Conservation (phyloP, 192 early-diverging fungal genomes). For the Linnemannia zychae region DNA sequence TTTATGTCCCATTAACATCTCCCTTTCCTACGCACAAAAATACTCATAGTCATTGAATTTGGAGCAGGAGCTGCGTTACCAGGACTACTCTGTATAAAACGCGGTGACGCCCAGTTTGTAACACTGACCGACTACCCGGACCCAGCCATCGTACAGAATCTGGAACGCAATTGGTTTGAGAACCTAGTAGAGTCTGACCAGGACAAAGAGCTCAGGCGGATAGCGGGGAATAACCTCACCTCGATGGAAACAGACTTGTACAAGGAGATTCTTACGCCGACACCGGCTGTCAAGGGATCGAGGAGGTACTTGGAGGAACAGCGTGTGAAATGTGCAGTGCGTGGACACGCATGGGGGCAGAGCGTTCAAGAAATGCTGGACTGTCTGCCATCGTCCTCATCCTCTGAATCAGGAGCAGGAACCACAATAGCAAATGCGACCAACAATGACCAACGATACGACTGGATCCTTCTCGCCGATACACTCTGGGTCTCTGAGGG, state of each 20-base stretch:
- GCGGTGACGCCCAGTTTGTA: slow-evolving; percentile 25
- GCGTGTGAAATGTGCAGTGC: slow-evolving; percentile 39
- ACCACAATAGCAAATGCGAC: neutral
- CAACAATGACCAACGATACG: neutral
- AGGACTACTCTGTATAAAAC: slow-evolving; percentile 38
- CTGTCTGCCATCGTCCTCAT: slow-evolving; percentile 2
- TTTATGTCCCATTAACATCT: no score
- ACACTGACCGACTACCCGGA: slow-evolving; percentile 48
- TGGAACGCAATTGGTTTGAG: slow-evolving; percentile 54
- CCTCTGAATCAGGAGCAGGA: neutral
- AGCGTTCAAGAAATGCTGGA: slow-evolving; percentile 38
- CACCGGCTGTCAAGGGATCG: neutral
- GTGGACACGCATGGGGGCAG: slow-evolving; percentile 49
- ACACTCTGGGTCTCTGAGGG: slow-evolving; percentile 52
- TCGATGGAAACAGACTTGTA: neutral
- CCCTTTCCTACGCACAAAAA: neutral
- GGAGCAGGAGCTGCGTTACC: slow-evolving; percentile 51
- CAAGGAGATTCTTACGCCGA: neutral
- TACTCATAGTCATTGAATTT: slow-evolving; percentile 40
- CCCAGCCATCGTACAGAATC: slow-evolving; percentile 36
- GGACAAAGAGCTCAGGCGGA: slow-evolving; percentile 16
- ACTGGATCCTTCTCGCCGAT: slow-evolving; percentile 47
- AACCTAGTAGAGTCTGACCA: slow-evolving; percentile 30
- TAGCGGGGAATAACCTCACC: neutral
- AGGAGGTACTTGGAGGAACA: slow-evolving; percentile 20